Base-by-base conservation (phyloP, 116 monocot genomes). In the Posidonia oceanica region DNA sequence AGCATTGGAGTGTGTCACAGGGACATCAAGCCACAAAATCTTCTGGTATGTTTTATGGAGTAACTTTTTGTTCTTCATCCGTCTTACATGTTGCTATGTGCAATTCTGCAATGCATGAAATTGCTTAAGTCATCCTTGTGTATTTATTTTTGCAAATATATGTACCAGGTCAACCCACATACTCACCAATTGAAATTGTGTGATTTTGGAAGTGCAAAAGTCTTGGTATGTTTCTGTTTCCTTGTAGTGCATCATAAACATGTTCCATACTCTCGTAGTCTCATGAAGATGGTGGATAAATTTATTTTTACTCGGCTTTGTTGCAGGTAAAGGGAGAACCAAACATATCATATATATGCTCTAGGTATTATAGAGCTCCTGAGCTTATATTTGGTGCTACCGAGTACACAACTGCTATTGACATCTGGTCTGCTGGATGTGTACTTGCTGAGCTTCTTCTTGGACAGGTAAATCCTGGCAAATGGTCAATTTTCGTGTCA, bases 181-280 rank as follows among this genome's bases (percentile, higher is more conserved):
- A 94, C 85, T 42, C 93, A 94, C 70, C 93, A 94, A 75, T 75
- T 94, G 64, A 94, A 94, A 70, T 39, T 94, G 22, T 94, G 93
- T 36, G 89, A 94, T 67, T 94, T 94, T 76, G 93, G 93, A 69
- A 94, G 93, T 74, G 93, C 93, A 52, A 94, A 94, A 87, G 93
- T 94, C 37, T 68, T 94, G 89, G 93, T 88, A 88, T 54, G 76
- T 52, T 36, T 59, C 7, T 18, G 76, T 52, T 36, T 59, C 7
- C 11, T 48, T 10, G 12, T 8, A 10, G 7, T 10, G 48, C 48
- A 48, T 12, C 48, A 10, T 4, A 2, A 1, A 48, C 48, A 48
- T 48, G 48, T 48, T 48, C 12, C 48, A 48, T 22, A 7, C 51
- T 18, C 16, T n/a, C n/a, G n/a, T n/a, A n/a, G n/a, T n/a, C n/a